Base-by-base conservation (phyloP, 257 asterid species). In the Agastache rugosa region DNA sequence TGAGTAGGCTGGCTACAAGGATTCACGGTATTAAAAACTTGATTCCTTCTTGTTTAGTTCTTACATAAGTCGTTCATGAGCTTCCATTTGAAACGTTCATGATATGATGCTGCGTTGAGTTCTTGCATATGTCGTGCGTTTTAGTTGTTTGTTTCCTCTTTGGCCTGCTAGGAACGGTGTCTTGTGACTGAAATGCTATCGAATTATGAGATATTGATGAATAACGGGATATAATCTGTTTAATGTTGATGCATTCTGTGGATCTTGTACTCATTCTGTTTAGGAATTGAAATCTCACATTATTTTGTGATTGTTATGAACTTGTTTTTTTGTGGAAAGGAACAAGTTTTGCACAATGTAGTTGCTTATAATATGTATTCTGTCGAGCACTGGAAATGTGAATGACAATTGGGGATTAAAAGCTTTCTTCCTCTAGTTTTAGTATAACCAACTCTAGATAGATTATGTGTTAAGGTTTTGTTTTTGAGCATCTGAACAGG, bases 1-100 rank as follows among this genome's bases (percentile, higher is more conserved):
- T 44, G 96, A 89, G 75, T 91, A 85, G 82, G 44, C 44, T 39
- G 44, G 44, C 44, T 39, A 8, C 44, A 39, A 39, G 44, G 12
- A 0, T 20, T 47, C 51, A 16, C 20, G 78, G 78, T 66, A 50
- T 60, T 20, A 4, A 39, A n/a, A 64, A 10, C 56, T 60, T 53
- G 50, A 47, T 16, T 39, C 27, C 8, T 67, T 44, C 59, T 67
- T 59, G 9, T 19, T 74, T 64, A 2, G 58, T 53, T 50, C 35
- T 50, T 44, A 4, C 59, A 19, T 62, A 20, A 44, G 53, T 69
- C 11, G 10, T 39, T 35, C 10, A 27, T 31, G 67, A 35, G 25
- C 54, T 20, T 42, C 45, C 17, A 6, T 55, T 55, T 34, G 56
- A 35, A 72, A 72, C 11, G 20, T n/a, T 58, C 17, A 19, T 39